These are phyloP conservation scores for Coemansia sp. DNA, from an alignment of 192 early-diverging fungal species.

Conservation along the genomic window DNA sequence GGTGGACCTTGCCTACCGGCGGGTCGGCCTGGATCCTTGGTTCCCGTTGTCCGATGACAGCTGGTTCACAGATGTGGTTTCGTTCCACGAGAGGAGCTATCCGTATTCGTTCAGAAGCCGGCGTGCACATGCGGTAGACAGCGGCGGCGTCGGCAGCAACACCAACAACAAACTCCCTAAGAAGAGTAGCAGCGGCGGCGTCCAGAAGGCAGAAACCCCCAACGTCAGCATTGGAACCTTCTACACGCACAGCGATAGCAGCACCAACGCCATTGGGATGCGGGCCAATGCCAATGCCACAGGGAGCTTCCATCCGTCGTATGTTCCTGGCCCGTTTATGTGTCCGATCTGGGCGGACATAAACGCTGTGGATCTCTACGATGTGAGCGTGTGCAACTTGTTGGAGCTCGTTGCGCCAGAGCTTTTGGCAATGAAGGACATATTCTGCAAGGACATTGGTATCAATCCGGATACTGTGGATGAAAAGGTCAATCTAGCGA, in stretches of 20 bases:
- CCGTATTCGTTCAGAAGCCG: conserved; percentile 46
- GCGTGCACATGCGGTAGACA: conserved; percentile 18
- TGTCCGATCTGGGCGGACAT: conserved; percentile 55
- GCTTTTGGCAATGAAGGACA: conserved; percentile 49
- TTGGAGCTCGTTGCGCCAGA: conserved; percentile 47
- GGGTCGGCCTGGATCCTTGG: conserved; percentile 51
- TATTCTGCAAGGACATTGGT: conserved; percentile 48
- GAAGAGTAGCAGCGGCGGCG: background rate
- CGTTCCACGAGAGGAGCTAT: conserved; percentile 16
- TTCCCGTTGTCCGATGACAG: conserved; percentile 31
- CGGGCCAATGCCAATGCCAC: conserved; percentile 41
- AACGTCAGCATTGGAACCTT: background rate
- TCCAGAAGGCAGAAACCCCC: background rate
- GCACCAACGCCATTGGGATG: conserved; percentile 16
- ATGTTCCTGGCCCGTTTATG: conserved; percentile 44
- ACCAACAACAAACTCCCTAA: conserved; percentile 1
- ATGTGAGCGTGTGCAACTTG: conserved; percentile 46
- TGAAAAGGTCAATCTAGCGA: conserved; percentile 39
- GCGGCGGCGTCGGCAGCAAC: background rate
- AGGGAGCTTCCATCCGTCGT: conserved; percentile 44
- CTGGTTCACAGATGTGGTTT: conserved; percentile 17
- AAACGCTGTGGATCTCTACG: conserved; percentile 48
- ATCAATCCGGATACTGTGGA: conserved; percentile 39
- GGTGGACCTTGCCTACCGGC: conserved; percentile 48
- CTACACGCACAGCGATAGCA: conserved; percentile 31